A percentile compares a stretch with the other conserved stretches of the same genome.
Evolutionary conservation across 495 filamentous ascomycete species (phyloP).

Genomic region (Oleoguttula mirabilis): DNA sequence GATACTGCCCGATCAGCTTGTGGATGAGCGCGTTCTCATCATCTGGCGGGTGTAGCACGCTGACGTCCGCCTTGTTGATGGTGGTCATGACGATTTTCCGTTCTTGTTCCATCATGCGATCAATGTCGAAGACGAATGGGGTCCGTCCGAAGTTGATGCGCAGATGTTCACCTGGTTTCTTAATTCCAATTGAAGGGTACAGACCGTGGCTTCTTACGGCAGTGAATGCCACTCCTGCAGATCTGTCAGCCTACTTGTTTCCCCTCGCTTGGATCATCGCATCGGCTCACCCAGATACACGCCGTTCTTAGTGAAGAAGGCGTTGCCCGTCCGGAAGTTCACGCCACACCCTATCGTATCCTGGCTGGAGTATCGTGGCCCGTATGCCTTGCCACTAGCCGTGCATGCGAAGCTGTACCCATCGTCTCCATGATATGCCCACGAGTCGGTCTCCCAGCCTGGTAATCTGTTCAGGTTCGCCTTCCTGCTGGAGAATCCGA

Average conservation of each 20-base stretch:
- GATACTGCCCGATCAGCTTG: conserved; percentile 70
- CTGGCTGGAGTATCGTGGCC: conserved; percentile 54
- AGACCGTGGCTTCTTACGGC: conserved; percentile 58
- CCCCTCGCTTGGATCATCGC: no score
- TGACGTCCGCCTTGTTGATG: conserved; percentile 40
- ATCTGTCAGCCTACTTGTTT: conserved; percentile 13
- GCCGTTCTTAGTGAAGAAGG: conserved; percentile 95
- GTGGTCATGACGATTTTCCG: conserved; percentile 45
- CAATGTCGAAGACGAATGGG: conserved; percentile 87
- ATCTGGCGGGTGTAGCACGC: conserved; percentile 51
- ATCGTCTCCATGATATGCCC: conserved; percentile 96
- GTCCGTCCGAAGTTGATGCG: conserved; percentile 84
- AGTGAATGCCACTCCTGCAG: conserved; percentile 63
- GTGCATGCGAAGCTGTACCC: conserved; percentile 71
- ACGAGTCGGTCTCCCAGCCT: conserved; percentile 92
- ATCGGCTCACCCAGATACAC: conserved; percentile 59
- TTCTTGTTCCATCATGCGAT: conserved; percentile 67
- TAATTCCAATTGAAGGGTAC: conserved; percentile 89
- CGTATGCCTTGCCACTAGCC: conserved; percentile 64
- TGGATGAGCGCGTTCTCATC: conserved; percentile 72
- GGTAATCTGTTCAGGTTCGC: conserved; percentile 72
- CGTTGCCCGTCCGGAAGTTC: conserved; percentile 77
- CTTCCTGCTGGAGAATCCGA: conserved; percentile 71
- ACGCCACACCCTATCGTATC: conserved; percentile 89
- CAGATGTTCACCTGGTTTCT: conserved; percentile 72